These are phyloP conservation scores for Fusarium dlaminii DNA, from an alignment of 2,329 filamentous ascomycete genomes.

Conservation along the genomic window DNA sequence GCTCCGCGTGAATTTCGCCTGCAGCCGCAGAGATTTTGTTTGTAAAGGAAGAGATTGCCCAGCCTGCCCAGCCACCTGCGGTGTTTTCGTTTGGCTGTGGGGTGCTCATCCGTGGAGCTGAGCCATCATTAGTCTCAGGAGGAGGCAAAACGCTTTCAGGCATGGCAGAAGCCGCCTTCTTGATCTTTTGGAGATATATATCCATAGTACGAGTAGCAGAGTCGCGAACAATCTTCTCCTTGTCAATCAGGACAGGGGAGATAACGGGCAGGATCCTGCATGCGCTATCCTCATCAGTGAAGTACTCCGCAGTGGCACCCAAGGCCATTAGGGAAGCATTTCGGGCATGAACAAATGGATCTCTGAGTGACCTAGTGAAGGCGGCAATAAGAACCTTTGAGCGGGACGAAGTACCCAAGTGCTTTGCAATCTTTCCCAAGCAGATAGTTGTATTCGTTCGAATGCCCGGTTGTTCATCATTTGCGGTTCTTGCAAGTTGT, in stretches of 20 bases:
- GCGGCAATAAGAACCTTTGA: slow-evolving; percentile 93
- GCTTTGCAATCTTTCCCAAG: slow-evolving; percentile 92
- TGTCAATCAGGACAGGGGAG: slow-evolving; percentile 87
- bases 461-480: slow-evolving; percentile 97
- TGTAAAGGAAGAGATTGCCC: slow-evolving; percentile 98
- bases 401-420: slow-evolving; percentile 80
- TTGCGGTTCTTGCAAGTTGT: slow-evolving; percentile 93
- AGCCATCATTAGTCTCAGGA: slow-evolving; percentile 61
- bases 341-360: slow-evolving; percentile 93
- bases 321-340: slow-evolving; percentile 90
- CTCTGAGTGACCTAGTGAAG: slow-evolving; percentile 86
- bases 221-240: slow-evolving; percentile 93
- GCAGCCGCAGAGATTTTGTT: slow-evolving; percentile 88
- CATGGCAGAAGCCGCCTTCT: slow-evolving; percentile 80
- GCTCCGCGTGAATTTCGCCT: slow-evolving; percentile 80
- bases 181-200: slow-evolving; percentile 82
- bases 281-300: slow-evolving; percentile 90
- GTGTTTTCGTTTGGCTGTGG: slow-evolving; percentile 69
- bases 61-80: slow-evolving; percentile 80
- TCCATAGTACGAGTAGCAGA: slow-evolving; percentile 92
- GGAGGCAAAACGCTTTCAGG: slow-evolving; percentile 82
- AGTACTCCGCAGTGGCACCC: slow-evolving; percentile 84
- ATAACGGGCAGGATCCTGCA: slow-evolving; percentile 83
- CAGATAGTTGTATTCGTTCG: slow-evolving; percentile 98
- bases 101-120: slow-evolving; percentile 79